Evolutionary conservation across 2,329 filamentous ascomycete species (phyloP).

Genomic region (Madurella fahalii): DNA sequence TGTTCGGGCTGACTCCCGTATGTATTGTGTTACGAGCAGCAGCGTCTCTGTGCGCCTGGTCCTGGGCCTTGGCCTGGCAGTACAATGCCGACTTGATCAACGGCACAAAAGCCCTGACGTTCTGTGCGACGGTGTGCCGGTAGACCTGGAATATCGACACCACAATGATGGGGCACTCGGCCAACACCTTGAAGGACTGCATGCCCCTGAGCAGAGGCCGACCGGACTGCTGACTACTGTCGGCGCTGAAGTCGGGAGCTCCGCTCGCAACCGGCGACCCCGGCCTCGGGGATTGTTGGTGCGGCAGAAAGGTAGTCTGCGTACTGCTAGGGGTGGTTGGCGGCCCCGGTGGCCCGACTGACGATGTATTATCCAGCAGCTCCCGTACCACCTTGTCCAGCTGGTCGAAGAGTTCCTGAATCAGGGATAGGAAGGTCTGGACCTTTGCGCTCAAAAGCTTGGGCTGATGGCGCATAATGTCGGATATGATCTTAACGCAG

Average conservation of each 20-base stretch:
- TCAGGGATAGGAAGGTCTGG: conserved; percentile 83
- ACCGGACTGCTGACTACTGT: conserved; percentile 73
- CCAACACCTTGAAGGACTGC: conserved; percentile 98
- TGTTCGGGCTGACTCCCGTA: conserved; percentile 86
- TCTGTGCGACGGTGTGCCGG: conserved; percentile 69
- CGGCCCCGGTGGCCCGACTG: conserved; percentile 46
- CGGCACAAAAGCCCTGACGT: conserved; percentile 89
- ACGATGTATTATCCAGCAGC: conserved; percentile 77
- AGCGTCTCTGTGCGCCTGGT: conserved; percentile 85
- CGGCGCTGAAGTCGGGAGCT: conserved; percentile 68
- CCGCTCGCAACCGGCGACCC: conserved; percentile 83
- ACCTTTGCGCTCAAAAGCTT: conserved; percentile 76
- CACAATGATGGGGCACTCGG: conserved; percentile 97
- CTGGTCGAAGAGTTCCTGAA: conserved; percentile 91
- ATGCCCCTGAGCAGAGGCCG: conserved; percentile 85
- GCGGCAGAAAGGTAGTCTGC: conserved; percentile 65
- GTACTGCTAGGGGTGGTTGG: conserved; percentile 65
- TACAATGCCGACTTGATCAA: conserved; percentile 87
- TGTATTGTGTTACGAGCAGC: conserved; percentile 76
- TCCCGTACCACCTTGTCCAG: conserved; percentile 95
- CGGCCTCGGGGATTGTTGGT: conserved; percentile 66
- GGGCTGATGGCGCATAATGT: conserved; percentile 88
- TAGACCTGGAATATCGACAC: conserved; percentile 98
- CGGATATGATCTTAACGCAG: conserved; percentile 96
- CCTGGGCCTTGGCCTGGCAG: conserved; percentile 87